Conservation (phyloP, 805 yeast species). For the Suhomyces sp. region DNA sequence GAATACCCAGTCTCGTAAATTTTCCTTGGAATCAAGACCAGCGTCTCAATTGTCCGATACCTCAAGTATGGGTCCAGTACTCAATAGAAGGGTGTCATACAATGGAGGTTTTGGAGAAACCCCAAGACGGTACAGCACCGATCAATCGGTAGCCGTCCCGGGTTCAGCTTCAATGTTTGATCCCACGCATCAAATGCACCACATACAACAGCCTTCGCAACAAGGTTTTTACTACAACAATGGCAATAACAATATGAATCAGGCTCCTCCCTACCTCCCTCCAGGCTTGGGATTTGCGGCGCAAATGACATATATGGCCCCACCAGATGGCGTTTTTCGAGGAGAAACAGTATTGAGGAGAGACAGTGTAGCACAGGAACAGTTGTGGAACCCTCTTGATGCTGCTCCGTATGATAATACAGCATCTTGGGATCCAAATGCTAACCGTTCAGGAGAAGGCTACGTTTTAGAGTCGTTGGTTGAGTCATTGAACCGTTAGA, state of each 20-base stretch:
- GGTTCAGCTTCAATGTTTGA: background rate
- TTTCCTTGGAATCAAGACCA: background rate
- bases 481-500: constrained; percentile 37
- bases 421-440: background rate
- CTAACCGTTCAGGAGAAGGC: constrained; percentile 13
- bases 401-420: background rate
- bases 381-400: background rate
- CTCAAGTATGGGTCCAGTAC: background rate
- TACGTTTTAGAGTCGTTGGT: constrained; percentile 40
- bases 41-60: background rate
- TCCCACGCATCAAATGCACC: background rate
- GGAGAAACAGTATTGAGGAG: background rate
- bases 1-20: background rate
- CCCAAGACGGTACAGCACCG: background rate
- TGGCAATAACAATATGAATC: background rate
- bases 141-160: background rate
- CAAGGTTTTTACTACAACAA: background rate
- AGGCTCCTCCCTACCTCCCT: background rate
- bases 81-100: background rate
- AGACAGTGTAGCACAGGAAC: constrained; percentile 1
- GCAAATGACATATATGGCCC: background rate
- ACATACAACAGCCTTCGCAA: background rate
- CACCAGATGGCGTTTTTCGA: background rate
- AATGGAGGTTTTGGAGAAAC: background rate
- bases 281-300: background rate